Evolutionary conservation across 345 rosid genomes (phyloP).

Genomic region (Syzygium aromaticum): DNA sequence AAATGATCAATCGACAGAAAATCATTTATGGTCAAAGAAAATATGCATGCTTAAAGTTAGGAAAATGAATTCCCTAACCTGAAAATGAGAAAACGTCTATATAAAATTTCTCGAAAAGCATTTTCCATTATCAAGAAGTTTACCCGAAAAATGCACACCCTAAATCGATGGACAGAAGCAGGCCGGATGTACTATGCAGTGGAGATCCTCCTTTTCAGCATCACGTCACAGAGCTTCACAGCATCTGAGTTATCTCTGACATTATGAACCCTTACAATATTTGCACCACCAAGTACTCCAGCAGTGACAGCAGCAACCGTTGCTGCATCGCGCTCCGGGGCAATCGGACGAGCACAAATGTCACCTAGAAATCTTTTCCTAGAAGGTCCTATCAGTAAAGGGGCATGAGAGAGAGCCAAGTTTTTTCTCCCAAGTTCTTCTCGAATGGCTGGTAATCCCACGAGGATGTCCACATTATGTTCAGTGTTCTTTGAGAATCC

Average conservation of each 20-base stretch:
- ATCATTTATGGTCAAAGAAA: background rate
- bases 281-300: conserved; percentile 69
- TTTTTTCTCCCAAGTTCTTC: conserved; percentile 62
- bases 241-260: conserved; percentile 70
- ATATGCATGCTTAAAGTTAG: background rate
- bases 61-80: background rate
- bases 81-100: background rate
- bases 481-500: conserved; percentile 78
- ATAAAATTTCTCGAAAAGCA: background rate
- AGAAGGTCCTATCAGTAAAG: conserved; percentile 73
- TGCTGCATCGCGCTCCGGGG: conserved; percentile 83
- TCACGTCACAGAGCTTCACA: conserved; percentile 66
- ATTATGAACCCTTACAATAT: conserved; percentile 86
- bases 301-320: conserved; percentile 65
- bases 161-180: background rate
- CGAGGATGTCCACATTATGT: conserved; percentile 66
- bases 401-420: conserved; percentile 60
- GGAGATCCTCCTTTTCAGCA: conserved; percentile 24
- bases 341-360: conserved; percentile 45
- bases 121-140: background rate
- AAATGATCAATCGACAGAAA: background rate
- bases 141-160: background rate
- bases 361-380: conserved; percentile 87
- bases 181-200: background rate
- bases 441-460: conserved; percentile 44